phyloP scores from a whole-genome alignment of 345 rosid genomes.

The Ceriops zippeliana region DNA sequence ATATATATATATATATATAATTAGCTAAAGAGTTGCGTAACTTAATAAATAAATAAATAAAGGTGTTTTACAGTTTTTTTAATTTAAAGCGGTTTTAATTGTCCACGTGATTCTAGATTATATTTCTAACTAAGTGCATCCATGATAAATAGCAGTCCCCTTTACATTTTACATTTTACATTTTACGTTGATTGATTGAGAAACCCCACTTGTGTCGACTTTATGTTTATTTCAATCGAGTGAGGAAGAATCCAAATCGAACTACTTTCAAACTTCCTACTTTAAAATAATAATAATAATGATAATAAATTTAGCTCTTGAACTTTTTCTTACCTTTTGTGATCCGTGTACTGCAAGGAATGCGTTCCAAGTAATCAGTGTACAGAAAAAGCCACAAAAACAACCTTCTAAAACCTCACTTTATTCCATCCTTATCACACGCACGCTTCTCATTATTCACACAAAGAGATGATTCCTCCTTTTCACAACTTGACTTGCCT shows the following conservation, averaged over 20 bases:
- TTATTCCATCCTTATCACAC: slow-evolving; percentile 36
- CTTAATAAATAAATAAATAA: too few relatives aligned
- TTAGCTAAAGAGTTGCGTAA: too few relatives aligned
- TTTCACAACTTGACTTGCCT: background rate
- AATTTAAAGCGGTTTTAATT: too few relatives aligned
- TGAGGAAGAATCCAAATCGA: slow-evolving; percentile 24
- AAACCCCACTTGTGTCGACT: slow-evolving; percentile 18
- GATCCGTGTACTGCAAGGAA: slow-evolving; percentile 15
- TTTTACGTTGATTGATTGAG: slow-evolving; percentile 3
- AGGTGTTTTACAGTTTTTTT: too few relatives aligned
- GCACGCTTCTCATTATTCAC: slow-evolving; percentile 26
- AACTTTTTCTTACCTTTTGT: slow-evolving; percentile 5
- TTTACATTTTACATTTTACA: background rate
- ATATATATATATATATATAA: too few relatives aligned
- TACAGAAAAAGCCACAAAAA: slow-evolving; percentile 14
- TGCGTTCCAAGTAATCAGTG: background rate
- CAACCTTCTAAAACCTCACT: slow-evolving; percentile 25
- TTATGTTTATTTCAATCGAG: slow-evolving; percentile 11
- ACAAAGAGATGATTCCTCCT: slow-evolving; percentile 11
- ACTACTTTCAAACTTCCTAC: background rate
- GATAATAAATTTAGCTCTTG: background rate
- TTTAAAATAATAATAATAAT: too few relatives aligned
- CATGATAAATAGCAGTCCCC: too few relatives aligned
- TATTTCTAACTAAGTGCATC: too few relatives aligned
- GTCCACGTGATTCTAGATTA: too few relatives aligned